phyloP scores from a whole-genome alignment of 768 basidiomycete species.

The Leccinum uliginosum region DNA sequence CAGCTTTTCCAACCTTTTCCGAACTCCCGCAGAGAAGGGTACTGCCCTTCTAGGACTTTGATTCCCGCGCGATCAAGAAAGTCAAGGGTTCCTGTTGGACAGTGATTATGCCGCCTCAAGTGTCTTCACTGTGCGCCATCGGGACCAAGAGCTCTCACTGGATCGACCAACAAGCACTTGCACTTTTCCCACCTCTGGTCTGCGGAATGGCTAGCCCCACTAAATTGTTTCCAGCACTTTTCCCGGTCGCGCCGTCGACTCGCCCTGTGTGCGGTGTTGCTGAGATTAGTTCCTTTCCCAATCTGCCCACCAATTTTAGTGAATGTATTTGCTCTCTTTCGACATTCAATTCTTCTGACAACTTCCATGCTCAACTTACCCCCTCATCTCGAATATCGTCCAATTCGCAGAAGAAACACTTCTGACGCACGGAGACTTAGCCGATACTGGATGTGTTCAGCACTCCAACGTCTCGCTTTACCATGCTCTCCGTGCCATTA shows the following conservation, averaged over 20 bases:
- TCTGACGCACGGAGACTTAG: conserved; percentile 93
- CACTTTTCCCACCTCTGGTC: conserved; percentile 36
- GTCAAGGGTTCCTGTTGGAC: conserved; percentile 50
- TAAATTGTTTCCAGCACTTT: conserved; percentile 48
- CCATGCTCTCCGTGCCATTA: conserved; percentile 61
- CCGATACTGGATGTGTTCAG: conserved; percentile 46
- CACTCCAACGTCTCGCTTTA: conserved; percentile 64
- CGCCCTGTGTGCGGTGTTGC: conserved; percentile 35
- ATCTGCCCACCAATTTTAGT: conserved; percentile 47
- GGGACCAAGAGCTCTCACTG: conserved; percentile 55
- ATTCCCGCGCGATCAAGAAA: no score
- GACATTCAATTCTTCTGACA: conserved; percentile 44
- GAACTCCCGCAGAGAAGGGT: no score
- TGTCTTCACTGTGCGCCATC: conserved; percentile 25
- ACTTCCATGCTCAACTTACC: conserved; percentile 68
- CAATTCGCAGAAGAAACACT: conserved; percentile 63
- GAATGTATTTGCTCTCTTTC: conserved; percentile 62
- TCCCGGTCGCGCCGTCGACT: conserved; percentile 32
- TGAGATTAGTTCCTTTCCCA: conserved; percentile 31
- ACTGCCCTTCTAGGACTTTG: no score
- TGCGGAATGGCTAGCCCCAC: conserved; percentile 39
- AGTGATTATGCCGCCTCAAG: conserved; percentile 41
- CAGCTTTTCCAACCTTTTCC: no score
- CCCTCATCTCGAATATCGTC: conserved; percentile 51
- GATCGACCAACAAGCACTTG: conserved; percentile 54